These are phyloP conservation scores for Lachancea waltii DNA, from an alignment of 805 yeast species.

Conservation along the genomic window DNA sequence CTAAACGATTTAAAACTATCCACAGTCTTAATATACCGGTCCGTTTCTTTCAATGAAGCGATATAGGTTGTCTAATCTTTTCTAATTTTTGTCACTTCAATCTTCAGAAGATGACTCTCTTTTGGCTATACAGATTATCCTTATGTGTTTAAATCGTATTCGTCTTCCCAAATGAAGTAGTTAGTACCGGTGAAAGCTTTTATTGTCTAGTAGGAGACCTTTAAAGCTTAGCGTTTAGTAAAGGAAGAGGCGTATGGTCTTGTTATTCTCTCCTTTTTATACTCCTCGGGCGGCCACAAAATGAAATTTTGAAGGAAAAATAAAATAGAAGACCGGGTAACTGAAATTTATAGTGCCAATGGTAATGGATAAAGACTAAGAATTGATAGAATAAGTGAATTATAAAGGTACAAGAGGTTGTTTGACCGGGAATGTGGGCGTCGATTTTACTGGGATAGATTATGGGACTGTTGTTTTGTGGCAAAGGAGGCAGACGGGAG, in stretches of 20 bases:
- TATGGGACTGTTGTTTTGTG: not conserved
- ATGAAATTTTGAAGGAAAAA: not conserved
- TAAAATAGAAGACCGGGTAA: not conserved
- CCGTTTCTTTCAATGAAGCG: not conserved
- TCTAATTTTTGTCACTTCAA: not conserved
- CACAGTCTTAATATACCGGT: not conserved
- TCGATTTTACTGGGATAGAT: not conserved
- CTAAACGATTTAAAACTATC: slow-evolving; percentile 7
- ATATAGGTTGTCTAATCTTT: not conserved
- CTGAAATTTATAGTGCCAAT: not conserved
- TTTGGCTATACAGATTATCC: not conserved
- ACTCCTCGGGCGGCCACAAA: not conserved
- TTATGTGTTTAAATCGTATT: not conserved
- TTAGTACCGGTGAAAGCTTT: not conserved
- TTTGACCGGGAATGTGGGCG: too few species aligned
- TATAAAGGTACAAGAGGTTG: too few species aligned
- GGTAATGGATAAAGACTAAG: too few species aligned
- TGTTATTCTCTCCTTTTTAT: slow-evolving; percentile 1
- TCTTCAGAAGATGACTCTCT: not conserved
- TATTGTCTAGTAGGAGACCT: not conserved
- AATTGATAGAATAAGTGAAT: too few species aligned
- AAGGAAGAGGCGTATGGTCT: not conserved
- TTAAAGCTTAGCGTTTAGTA: not conserved
- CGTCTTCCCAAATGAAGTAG: not conserved
- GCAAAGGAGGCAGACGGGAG: not conserved